Evolutionary conservation across 1,284 basidiomycete genomes (phyloP).

Genomic region (Trichosporon sp.): DNA sequence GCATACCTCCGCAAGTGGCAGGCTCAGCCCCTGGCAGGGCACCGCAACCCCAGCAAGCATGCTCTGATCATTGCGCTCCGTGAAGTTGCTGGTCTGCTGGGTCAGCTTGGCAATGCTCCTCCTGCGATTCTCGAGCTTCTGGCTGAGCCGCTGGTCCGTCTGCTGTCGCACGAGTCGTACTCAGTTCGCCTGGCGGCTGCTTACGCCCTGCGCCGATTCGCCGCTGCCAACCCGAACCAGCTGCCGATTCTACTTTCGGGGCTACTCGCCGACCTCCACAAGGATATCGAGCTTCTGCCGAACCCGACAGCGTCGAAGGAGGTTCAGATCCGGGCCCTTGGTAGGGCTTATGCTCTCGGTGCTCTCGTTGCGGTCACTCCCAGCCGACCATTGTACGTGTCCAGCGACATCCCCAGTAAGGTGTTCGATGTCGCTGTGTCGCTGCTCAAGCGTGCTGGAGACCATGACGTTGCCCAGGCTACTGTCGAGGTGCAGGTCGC

Average conservation of each 20-base stretch:
- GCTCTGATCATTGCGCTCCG: conserved; percentile 72
- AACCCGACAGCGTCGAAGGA: conserved; percentile 69
- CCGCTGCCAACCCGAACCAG: conserved; percentile 77
- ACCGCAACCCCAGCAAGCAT: conserved; percentile 64
- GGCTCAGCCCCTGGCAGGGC: conserved; percentile 82
- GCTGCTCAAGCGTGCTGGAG: conserved; percentile 82
- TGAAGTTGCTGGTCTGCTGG: conserved; percentile 78
- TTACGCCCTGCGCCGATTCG: conserved; percentile 85
- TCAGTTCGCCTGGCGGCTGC: conserved; percentile 78
- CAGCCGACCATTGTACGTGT: conserved; percentile 84
- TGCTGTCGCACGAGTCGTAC: conserved; percentile 82
- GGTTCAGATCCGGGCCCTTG: conserved; percentile 66
- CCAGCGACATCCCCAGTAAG: conserved; percentile 86
- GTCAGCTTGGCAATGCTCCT: conserved; percentile 87
- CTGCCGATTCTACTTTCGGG: conserved; percentile 77
- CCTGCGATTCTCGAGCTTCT: conserved; percentile 84
- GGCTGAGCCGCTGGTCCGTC: conserved; percentile 75
- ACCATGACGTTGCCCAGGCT: conserved; percentile 79
- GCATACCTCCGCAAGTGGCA: conserved; percentile 79
- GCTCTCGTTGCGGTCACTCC: conserved; percentile 82
- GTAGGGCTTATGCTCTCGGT: conserved; percentile 83
- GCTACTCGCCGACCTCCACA: conserved; percentile 74
- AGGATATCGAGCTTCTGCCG: conserved; percentile 54
- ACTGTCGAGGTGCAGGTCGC: conserved; percentile 86
- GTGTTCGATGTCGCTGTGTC: conserved; percentile 87